These are phyloP conservation scores for Pichia sp. DNA, from an alignment of 1,139 yeast genomes.

Conservation along the genomic window DNA sequence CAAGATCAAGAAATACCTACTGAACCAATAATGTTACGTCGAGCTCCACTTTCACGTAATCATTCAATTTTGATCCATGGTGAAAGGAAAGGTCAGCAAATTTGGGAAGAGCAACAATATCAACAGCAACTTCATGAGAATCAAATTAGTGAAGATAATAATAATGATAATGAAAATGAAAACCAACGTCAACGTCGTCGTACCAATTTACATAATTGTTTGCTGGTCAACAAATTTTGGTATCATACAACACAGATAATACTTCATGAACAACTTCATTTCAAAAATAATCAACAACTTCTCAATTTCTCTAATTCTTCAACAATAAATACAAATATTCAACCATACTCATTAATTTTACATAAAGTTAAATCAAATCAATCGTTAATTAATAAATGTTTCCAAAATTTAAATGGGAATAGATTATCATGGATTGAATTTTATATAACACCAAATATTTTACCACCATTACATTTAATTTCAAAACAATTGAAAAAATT, in stretches of 20 bases:
- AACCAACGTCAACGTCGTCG: conserved; percentile 4
- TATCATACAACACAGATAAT: conserved; percentile 47
- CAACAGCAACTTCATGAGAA: not conserved
- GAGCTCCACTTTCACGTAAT: conserved; percentile 56
- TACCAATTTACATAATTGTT: conserved; percentile 45
- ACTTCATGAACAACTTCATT: conserved; percentile 48
- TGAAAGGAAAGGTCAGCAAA: conserved; percentile 41
- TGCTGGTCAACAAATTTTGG: conserved; percentile 65
- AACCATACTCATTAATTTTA: conserved; percentile 35
- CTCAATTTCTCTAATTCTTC: conserved; percentile 9
- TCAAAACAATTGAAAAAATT: conserved; percentile 45
- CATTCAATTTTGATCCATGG: conserved; percentile 59
- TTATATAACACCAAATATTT: conserved; percentile 70
- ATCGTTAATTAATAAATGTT: conserved; percentile 35
- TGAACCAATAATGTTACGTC: conserved; percentile 50
- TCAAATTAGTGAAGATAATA: not conserved
- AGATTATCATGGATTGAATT: conserved; percentile 64
- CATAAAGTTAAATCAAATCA: conserved; percentile 44
- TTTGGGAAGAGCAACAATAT: conserved; percentile 34
- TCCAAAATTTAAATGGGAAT: conserved; percentile 35
- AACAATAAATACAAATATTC: not conserved
- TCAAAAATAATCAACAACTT: conserved; percentile 43
- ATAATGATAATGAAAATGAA: no score
- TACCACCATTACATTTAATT: conserved; percentile 44
- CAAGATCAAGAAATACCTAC: conserved; percentile 49